A percentile compares a stretch with the other conserved stretches of the same genome.
Evolutionary conservation across 2,329 filamentous ascomycete genomes (phyloP).

Genomic region (Fusarium kyushuense): DNA sequence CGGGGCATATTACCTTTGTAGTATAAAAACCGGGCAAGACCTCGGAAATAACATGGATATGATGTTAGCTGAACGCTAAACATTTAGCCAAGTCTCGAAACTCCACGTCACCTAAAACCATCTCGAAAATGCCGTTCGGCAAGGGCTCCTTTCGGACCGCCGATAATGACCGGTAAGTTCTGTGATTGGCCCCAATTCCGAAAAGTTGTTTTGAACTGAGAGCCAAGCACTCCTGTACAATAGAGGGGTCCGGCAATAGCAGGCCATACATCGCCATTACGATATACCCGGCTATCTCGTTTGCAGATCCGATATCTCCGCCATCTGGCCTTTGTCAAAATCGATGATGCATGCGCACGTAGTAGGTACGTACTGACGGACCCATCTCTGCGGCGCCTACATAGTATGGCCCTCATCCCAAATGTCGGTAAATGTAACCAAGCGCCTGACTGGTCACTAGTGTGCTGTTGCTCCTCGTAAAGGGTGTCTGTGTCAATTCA

Average conservation of each 20-base stretch:
- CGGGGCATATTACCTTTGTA: constrained; percentile 18
- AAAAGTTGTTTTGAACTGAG: not conserved
- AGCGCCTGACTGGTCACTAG: not conserved
- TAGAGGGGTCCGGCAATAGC: constrained; percentile 8
- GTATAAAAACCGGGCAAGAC: constrained; percentile 2
- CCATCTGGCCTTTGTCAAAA: constrained; percentile 1
- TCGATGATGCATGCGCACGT: constrained; percentile 5
- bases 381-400: not conserved
- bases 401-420: not conserved
- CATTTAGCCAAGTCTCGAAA: constrained; percentile 22
- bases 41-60: constrained; percentile 45
- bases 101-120: constrained; percentile 3
- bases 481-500: not conserved
- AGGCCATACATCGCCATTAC: not conserved
- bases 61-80: constrained; percentile 23
- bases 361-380: constrained; percentile 1
- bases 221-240: not conserved
- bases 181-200: constrained; percentile 11
- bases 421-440: not conserved
- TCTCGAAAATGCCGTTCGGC: constrained; percentile 20
- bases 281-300: constrained; percentile 31
- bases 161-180: not conserved
- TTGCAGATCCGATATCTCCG: constrained; percentile 34
- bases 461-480: not conserved
- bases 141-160: constrained; percentile 18